Conservation (phyloP, 805 yeast species). For the Saccharomycopsis guyanensis region DNA sequence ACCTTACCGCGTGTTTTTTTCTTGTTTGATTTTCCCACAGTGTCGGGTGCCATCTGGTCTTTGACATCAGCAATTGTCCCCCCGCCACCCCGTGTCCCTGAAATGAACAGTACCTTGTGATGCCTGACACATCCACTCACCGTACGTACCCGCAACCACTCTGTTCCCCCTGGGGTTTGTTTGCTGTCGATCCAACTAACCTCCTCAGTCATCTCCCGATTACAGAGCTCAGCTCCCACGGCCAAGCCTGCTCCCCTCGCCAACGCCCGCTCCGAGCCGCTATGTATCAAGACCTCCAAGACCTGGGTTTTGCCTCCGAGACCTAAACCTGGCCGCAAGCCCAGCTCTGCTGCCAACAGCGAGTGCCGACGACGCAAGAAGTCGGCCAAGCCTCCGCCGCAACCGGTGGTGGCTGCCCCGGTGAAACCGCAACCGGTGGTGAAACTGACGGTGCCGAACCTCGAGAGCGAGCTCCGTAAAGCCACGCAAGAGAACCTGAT, state of each 20-base stretch:
- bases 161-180: too few relatives aligned
- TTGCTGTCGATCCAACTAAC: too few relatives aligned
- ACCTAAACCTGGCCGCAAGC: constrained; percentile 42
- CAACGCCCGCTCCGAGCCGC: too few relatives aligned
- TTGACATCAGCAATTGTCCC: too few relatives aligned
- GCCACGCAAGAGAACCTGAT: constrained; percentile 39
- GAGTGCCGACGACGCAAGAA: constrained; percentile 7
- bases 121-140: too few relatives aligned
- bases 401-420: neutral
- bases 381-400: neutral
- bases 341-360: constrained; percentile 19
- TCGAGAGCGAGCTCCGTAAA: constrained; percentile 34
- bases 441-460: neutral
- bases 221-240: neutral
- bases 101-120: too few relatives aligned
- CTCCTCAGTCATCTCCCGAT: neutral
- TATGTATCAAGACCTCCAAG: constrained; percentile 34
- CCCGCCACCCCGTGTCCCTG: too few relatives aligned
- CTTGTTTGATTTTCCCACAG: too few relatives aligned
- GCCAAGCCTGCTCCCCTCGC: constrained; percentile 3
- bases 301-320: constrained; percentile 44
- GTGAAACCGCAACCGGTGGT: neutral
- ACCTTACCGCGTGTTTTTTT: neutral
- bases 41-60: too few relatives aligned
- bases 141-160: too few relatives aligned